Base-by-base conservation (phyloP, 1,139 yeast species). In the Yamadazyma atlantica region DNA sequence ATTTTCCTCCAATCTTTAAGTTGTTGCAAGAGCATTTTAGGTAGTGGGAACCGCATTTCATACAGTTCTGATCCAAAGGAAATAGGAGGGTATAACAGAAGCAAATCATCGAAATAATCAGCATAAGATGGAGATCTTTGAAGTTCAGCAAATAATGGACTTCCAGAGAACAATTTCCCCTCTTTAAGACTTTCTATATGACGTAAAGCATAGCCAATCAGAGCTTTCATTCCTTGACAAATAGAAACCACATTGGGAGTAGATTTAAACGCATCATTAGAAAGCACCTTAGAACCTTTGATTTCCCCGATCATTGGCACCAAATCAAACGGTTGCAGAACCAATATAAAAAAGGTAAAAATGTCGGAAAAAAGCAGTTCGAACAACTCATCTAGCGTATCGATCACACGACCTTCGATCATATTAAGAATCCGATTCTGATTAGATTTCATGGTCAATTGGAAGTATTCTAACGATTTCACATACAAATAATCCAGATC, bases 271-370 rank as follows among this genome's bases (percentile, higher is more conserved):
- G 30, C n/a, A 10, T 39, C 45, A 12, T 19, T 15, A n/a, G 23
- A 34, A 43, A 52, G 9, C 46, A 38, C 2, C 62, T 40, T 26
- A 62, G 42, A 10, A 7, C 26, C 26, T 23, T 23, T 23, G 26
- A 23, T 23, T 4, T 23, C 30, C 3, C 21, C 17, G 3, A 28
- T 28, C 30, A 28, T 28, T 1, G 66, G 64, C 12, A 58, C 39
- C 13, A 59, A 38, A 15, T 45, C 43, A 34, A 53, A 54, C 2
- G 67, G 66, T 33, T 60, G 64, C 5, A 60, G 39, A 5, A 60
- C 55, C 9, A 60, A 37, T 36, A 51, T 60, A 3, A 62, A 46
- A 40, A 49, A 61, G 15, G 21, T 15, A n/a, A 28, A 28, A n/a
- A 28, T 11, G n/a, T 28, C 21, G n/a, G 30, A 28, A 16, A 28